Evolutionary conservation across 1,284 basidiomycete species (phyloP).

Genomic region (Apiotrichum siamense): DNA sequence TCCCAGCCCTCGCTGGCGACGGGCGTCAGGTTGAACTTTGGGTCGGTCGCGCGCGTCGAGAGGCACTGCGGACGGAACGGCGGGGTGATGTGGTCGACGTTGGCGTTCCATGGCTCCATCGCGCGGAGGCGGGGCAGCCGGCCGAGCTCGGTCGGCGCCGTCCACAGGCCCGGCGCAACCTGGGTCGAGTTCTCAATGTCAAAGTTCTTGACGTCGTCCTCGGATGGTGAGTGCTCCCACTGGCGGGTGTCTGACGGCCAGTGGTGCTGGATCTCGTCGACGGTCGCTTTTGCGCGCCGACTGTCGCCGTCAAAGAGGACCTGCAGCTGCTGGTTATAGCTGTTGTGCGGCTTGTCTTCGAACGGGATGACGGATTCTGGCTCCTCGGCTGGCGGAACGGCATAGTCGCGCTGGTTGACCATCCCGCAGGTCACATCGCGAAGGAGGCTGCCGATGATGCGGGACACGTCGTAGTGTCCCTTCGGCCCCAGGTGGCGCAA

Average conservation of each 20-base stretch:
- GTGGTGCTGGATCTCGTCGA: slow-evolving; percentile 2
- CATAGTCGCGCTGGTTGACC: slow-evolving; percentile 21
- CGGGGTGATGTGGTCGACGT: slow-evolving; percentile 22
- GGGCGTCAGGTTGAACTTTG: slow-evolving; percentile 38
- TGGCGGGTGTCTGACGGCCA: slow-evolving; percentile 29
- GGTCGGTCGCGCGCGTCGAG: slow-evolving; percentile 28
- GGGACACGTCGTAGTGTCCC: slow-evolving; percentile 41
- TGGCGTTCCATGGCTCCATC: slow-evolving; percentile 36
- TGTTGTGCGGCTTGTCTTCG: neutral
- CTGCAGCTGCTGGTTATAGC: slow-evolving; percentile 3
- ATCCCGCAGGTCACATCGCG: slow-evolving; percentile 39
- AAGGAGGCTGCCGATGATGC: slow-evolving; percentile 35
- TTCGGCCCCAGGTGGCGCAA: slow-evolving; percentile 40
- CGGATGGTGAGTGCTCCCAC: slow-evolving; percentile 15
- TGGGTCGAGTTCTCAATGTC: neutral
- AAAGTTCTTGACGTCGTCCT: slow-evolving; percentile 1
- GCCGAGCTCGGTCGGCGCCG: slow-evolving; percentile 31
- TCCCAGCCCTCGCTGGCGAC: slow-evolving; percentile 34
- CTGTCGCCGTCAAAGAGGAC: neutral
- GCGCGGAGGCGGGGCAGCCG: slow-evolving; percentile 37
- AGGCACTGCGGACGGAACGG: slow-evolving; percentile 36
- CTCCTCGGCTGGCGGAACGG: neutral
- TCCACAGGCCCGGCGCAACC: slow-evolving; percentile 31
- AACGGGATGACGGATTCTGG: neutral
- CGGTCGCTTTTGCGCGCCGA: neutral